Evolutionary conservation across 306 rosid genomes (phyloP).

Genomic region (Vigna nakashimae): DNA sequence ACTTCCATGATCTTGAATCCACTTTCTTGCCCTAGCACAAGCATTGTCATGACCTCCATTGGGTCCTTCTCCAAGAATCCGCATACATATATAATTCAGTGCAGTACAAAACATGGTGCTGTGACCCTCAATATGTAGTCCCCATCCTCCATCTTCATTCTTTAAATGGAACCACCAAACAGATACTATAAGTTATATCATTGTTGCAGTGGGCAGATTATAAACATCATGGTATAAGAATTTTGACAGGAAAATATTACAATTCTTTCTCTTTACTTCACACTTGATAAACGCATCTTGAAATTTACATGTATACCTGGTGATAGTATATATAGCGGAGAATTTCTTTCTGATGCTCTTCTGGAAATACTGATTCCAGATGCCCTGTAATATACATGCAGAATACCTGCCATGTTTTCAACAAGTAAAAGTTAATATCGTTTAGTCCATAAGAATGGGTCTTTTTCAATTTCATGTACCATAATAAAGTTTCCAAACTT

Average conservation of each 20-base stretch:
- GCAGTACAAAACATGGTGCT: conserved; percentile 79
- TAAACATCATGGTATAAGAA: not conserved
- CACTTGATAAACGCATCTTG: not conserved
- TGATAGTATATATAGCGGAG: conserved; percentile 74
- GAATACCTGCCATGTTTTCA: conserved; percentile 56
- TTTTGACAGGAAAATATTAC: not conserved
- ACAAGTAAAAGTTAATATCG: not conserved
- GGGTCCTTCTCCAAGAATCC: conserved; percentile 77
- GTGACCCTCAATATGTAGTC: conserved; percentile 77
- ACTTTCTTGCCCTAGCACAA: conserved; percentile 67
- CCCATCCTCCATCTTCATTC: conserved; percentile 96
- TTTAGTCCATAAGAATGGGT: not conserved
- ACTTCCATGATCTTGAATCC: conserved; percentile 80
- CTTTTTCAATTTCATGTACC: no score
- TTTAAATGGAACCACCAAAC: conserved; percentile 30
- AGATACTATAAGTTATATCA: conserved; percentile 11
- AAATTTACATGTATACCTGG: conserved; percentile 53
- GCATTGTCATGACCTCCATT: conserved; percentile 67
- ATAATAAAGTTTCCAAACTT: not conserved
- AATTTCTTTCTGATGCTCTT: conserved; percentile 64
- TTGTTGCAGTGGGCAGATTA: not conserved
- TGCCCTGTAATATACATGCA: conserved; percentile 67
- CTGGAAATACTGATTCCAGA: conserved; percentile 55
- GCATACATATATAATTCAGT: conserved; percentile 67
- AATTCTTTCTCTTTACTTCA: not conserved